phyloP scores from a whole-genome alignment of 192 early-diverging fungal genomes.

The Spizellomyces punctatus region DNA sequence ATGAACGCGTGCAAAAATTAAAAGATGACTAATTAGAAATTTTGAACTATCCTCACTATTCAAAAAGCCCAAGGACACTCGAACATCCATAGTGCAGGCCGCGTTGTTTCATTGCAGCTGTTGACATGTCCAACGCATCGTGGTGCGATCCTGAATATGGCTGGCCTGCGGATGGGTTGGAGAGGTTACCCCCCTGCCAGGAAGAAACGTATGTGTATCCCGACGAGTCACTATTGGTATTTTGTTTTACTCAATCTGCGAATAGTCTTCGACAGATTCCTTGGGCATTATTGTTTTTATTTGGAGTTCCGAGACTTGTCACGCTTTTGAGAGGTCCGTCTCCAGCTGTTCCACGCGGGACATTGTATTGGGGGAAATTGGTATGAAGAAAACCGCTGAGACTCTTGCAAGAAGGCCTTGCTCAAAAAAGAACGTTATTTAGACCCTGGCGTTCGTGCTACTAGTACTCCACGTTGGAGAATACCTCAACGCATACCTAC shows the following conservation, averaged over 20 bases:
- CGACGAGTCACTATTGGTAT: neutral
- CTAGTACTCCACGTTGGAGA: conserved; percentile 1
- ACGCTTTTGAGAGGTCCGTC: conserved; percentile 27
- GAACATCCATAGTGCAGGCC: neutral
- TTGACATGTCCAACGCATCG: neutral
- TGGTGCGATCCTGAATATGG: neutral
- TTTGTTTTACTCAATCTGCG: neutral
- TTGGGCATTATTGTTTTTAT: conserved; percentile 25
- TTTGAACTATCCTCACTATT: neutral
- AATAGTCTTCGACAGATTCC: conserved; percentile 8
- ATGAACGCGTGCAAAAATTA: neutral
- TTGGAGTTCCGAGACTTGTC: conserved; percentile 46
- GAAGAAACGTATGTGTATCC: neutral
- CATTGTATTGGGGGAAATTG: conserved; percentile 31
- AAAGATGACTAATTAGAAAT: neutral
- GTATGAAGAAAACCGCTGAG: conserved; percentile 9
- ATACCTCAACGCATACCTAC: neutral
- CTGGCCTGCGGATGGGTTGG: neutral
- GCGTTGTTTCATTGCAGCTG: neutral
- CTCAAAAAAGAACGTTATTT: neutral
- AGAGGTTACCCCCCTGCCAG: neutral
- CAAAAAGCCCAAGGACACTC: neutral
- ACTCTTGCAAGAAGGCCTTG: neutral
- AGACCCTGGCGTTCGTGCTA: neutral
- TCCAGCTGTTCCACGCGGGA: conserved; percentile 11